Evolutionary conservation across 306 rosid species (phyloP).

Genomic region (Gastrolobium villosum): DNA sequence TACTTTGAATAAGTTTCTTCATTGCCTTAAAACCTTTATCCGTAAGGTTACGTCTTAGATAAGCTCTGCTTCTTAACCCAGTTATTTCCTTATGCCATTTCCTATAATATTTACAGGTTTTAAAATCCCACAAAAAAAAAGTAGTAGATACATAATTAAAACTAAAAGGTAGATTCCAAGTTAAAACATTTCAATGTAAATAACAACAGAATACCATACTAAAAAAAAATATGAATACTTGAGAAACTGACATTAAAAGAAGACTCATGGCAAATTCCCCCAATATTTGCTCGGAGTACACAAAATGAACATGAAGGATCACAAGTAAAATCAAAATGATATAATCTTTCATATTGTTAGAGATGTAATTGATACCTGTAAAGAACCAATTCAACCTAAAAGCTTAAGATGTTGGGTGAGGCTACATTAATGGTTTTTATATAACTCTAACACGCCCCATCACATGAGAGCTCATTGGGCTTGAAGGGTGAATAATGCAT

Average conservation of each 20-base stretch:
- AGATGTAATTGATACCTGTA: too few species aligned
- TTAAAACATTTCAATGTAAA: background rate
- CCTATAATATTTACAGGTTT: background rate
- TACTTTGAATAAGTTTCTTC: background rate
- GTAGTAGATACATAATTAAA: background rate
- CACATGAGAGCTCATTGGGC: too few species aligned
- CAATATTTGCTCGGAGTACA: slow-evolving; percentile 4
- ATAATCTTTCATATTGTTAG: background rate
- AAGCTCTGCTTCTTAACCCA: slow-evolving; percentile 1
- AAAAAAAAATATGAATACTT: background rate
- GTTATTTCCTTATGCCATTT: background rate
- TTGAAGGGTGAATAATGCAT: too few species aligned
- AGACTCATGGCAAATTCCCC: background rate
- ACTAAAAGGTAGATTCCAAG: background rate
- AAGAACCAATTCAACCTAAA: too few species aligned
- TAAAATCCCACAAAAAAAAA: background rate
- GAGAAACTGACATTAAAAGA: background rate
- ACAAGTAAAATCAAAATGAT: slow-evolving; percentile 13
- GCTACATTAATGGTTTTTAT: too few species aligned
- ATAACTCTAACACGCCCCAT: too few species aligned
- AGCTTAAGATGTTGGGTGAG: too few species aligned
- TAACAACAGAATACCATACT: background rate
- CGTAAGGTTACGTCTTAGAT: slow-evolving; percentile 10
- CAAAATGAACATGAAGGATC: slow-evolving; percentile 10
- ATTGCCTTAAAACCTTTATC: slow-evolving; percentile 10